These are phyloP conservation scores for Hevea brasiliensis DNA, from an alignment of 345 rosid species.

Conservation along the genomic window DNA sequence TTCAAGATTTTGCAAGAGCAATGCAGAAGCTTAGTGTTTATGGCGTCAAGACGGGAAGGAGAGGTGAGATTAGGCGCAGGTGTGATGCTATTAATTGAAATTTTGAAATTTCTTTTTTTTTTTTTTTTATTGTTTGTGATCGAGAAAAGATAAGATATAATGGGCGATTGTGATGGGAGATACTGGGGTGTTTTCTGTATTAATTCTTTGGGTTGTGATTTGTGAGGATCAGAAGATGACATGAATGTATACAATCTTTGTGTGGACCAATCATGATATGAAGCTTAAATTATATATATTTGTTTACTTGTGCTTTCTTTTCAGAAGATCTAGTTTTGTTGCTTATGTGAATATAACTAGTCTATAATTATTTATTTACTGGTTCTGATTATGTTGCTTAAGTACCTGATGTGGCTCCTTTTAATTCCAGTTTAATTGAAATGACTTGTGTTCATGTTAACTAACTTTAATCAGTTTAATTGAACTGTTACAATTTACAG, in stretches of 20 bases:
- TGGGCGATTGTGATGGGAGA: slow-evolving; percentile 10
- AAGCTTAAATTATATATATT: slow-evolving; percentile 31
- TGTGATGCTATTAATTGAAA: slow-evolving; percentile 79
- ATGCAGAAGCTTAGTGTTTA: slow-evolving; percentile 79
- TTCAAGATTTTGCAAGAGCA: slow-evolving; percentile 64
- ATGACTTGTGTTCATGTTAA: not conserved
- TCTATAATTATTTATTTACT: too few species aligned
- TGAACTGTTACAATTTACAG: too few species aligned
- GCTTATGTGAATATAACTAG: not conserved
- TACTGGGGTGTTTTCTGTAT: slow-evolving; percentile 13
- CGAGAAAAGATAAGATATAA: not conserved
- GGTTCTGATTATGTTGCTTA: not conserved
- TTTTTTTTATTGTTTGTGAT: slow-evolving; percentile 8
- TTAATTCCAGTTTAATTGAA: too few species aligned
- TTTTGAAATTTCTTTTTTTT: not conserved
- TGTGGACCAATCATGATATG: slow-evolving; percentile 21
- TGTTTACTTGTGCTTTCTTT: slow-evolving; percentile 8
- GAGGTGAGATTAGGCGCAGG: slow-evolving; percentile 88
- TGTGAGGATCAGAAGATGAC: slow-evolving; percentile 22
- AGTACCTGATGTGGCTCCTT: not conserved
- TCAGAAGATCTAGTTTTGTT: not conserved
- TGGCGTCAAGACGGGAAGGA: slow-evolving; percentile 74
- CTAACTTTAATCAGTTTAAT: slow-evolving; percentile 3
- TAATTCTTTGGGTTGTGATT: slow-evolving; percentile 18
- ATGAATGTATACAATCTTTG: slow-evolving; percentile 30